Base-by-base conservation (phyloP, 2,329 filamentous ascomycete species). In the Rhynchosporium agropyri region DNA sequence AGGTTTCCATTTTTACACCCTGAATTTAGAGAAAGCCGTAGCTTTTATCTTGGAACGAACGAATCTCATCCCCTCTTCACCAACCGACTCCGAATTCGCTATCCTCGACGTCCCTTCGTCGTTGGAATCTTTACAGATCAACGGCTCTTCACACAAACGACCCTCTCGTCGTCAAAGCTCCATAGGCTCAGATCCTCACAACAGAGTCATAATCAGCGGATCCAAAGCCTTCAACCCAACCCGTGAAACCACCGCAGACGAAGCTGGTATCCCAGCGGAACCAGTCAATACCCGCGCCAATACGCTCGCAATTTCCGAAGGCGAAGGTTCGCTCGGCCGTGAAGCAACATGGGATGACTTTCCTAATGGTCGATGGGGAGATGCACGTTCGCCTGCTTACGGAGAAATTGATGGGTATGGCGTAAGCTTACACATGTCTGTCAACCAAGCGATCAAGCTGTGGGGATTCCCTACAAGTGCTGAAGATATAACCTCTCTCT, bases 311-410 rank as follows among this genome's bases (percentile, higher is more conserved):
- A 97, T 97, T 63, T 97, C 93, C 0, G 94, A 98, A 78, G 94
- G 95, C 5, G 90, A 97, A 72, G 95, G 94, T 29, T 84, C 90
- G 3, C 81, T 97, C 6, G 95, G 94, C 10, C 85, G 95, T 56
- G 94, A 98, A 80, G 95, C 95, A 40, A 99, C 95, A 0, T 99
- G 95, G 95, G 95, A 99, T 72, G 95, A 99, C 74, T 99, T 92
- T 76, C 94, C 94, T 67, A 98, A 98, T 79, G 95, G 94, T 33
- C 86, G 94, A 61, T 98, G 94, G 87, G 94, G 94, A 74, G 94
- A 97, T 72, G 91, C 93, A 4, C 86, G 94, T 58, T 97, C 92
- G 2, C 92, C 92, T 0, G 94, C 94, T 0, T 98, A 96, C 74
- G 94, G 94, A 71, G 92, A 97, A 76, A 97, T 97, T 63, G 93